Evolutionary conservation across 768 basidiomycete genomes (phyloP).

Genomic region (Naganishia vishniacii): DNA sequence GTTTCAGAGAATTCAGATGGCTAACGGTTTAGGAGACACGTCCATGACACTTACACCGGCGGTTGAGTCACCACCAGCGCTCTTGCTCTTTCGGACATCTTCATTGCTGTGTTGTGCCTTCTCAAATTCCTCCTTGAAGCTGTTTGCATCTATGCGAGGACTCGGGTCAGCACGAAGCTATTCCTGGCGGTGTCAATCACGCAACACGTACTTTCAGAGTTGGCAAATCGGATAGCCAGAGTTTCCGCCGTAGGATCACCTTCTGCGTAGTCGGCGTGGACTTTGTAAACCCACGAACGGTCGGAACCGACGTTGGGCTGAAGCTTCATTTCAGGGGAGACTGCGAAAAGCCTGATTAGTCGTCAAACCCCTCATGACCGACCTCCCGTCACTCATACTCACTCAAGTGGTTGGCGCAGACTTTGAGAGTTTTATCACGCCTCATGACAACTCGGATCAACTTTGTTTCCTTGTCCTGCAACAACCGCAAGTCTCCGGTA

Average conservation of each 20-base stretch:
- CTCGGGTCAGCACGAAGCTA: not conserved
- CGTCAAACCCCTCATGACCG: not conserved
- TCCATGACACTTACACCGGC: not conserved
- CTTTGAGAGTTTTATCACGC: constrained; percentile 98
- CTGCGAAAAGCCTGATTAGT: constrained; percentile 50
- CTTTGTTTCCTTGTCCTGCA: constrained; percentile 79
- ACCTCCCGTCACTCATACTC: constrained; percentile 38
- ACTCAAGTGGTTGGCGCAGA: constrained; percentile 97
- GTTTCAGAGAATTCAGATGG: not conserved
- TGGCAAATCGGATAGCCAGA: constrained; percentile 95
- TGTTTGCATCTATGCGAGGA: constrained; percentile 60
- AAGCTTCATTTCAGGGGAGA: constrained; percentile 81
- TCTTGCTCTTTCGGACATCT: constrained; percentile 29
- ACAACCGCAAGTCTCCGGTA: constrained; percentile 88
- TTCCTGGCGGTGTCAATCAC: not conserved
- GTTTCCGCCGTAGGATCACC: constrained; percentile 84
- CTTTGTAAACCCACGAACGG: constrained; percentile 99
- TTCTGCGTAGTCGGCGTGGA: constrained; percentile 90
- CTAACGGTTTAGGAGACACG: not conserved
- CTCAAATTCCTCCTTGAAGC: constrained; percentile 88
- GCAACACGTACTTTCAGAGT: constrained; percentile 69
- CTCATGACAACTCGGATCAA: constrained; percentile 97
- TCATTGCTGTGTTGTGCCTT: constrained; percentile 69
- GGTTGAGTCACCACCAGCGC: constrained; percentile 19
- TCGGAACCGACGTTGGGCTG: constrained; percentile 98